A percentile compares a stretch with the other conserved stretches of the same genome.
Conservation (phyloP, 768 basidiomycete genomes). For the Tephrocybe sp. region DNA sequence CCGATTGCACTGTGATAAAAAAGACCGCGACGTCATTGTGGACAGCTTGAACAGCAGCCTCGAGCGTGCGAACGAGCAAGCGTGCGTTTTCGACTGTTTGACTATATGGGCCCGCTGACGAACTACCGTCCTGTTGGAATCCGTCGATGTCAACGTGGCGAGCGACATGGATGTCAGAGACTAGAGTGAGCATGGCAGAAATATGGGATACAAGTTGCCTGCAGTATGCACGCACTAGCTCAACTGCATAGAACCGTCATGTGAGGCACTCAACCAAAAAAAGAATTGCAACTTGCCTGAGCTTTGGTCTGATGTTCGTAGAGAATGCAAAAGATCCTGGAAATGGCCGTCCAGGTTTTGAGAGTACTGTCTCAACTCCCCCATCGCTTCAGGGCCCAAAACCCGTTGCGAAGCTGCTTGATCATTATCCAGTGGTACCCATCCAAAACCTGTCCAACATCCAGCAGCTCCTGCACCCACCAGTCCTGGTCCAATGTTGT, state of each 20-base stretch:
- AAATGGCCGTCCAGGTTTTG: slow-evolving; percentile 51
- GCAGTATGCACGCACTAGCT: slow-evolving; percentile 39
- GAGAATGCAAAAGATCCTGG: slow-evolving; percentile 31
- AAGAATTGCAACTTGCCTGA: slow-evolving; percentile 30
- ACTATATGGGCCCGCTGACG: slow-evolving; percentile 50
- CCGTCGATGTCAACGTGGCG: slow-evolving; percentile 83
- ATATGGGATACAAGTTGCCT: slow-evolving; percentile 54
- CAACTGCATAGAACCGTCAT: slow-evolving; percentile 25
- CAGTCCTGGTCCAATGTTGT: slow-evolving; percentile 71
- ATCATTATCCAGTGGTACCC: slow-evolving; percentile 55
- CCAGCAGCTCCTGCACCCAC: slow-evolving; percentile 77
- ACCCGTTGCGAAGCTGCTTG: slow-evolving; percentile 43
- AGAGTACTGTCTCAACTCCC: slow-evolving; percentile 48
- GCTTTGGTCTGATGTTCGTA: slow-evolving; percentile 29
- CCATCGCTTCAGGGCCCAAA: slow-evolving; percentile 50
- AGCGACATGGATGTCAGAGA: slow-evolving; percentile 75
- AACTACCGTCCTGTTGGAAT: slow-evolving; percentile 46
- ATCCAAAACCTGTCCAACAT: slow-evolving; percentile 85
- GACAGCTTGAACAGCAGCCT: slow-evolving; percentile 65
- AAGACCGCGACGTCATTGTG: slow-evolving; percentile 70
- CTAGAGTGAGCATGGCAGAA: slow-evolving; percentile 52
- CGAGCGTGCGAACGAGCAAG: slow-evolving; percentile 63
- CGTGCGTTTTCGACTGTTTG: slow-evolving; percentile 71
- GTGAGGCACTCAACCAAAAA: neutral
- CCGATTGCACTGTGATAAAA: slow-evolving; percentile 55